phyloP scores from a whole-genome alignment of 2,329 filamentous ascomycete species.

The Aspergillus sp. region DNA sequence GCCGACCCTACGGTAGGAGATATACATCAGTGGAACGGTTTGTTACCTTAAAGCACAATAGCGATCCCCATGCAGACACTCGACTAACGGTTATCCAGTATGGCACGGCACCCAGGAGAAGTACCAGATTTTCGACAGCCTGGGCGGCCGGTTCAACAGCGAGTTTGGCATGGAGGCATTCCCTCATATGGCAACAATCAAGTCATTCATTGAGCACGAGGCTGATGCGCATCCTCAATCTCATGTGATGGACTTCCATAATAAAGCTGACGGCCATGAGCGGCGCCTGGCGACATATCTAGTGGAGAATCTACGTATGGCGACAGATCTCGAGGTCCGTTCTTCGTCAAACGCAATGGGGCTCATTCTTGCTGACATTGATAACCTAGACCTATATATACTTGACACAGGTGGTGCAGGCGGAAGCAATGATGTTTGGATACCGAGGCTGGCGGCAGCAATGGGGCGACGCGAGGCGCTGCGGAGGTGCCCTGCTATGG shows the following conservation, averaged over 20 bases:
- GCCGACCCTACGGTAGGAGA: constrained; percentile 80
- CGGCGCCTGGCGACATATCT: background rate
- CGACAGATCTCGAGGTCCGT: constrained; percentile 56
- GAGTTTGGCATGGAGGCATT: background rate
- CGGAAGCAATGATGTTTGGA: constrained; percentile 61
- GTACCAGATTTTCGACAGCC: background rate
- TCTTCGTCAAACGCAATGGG: constrained; percentile 37
- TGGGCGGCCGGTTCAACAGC: background rate
- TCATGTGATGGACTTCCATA: constrained; percentile 57
- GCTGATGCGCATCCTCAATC: constrained; percentile 64
- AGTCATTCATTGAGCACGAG: constrained; percentile 27
- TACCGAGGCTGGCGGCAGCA: constrained; percentile 56
- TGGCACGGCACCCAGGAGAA: background rate
- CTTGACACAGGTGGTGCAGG: constrained; percentile 61
- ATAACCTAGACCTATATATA: constrained; percentile 59
- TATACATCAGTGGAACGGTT: constrained; percentile 89
- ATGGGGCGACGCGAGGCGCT: constrained; percentile 46
- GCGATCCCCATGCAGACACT: background rate
- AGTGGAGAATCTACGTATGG: constrained; percentile 55
- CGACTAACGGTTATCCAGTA: constrained; percentile 31
- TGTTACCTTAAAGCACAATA: constrained; percentile 11
- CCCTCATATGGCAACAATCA: background rate
- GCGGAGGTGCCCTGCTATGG: constrained; percentile 49
- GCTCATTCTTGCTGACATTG: accelerated
- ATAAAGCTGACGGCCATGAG: constrained; percentile 27